A percentile compares a stretch with the other conserved stretches of the same genome.
phyloP scores from a whole-genome alignment of 208 protist species.

The Leishmania tarentolae region DNA sequence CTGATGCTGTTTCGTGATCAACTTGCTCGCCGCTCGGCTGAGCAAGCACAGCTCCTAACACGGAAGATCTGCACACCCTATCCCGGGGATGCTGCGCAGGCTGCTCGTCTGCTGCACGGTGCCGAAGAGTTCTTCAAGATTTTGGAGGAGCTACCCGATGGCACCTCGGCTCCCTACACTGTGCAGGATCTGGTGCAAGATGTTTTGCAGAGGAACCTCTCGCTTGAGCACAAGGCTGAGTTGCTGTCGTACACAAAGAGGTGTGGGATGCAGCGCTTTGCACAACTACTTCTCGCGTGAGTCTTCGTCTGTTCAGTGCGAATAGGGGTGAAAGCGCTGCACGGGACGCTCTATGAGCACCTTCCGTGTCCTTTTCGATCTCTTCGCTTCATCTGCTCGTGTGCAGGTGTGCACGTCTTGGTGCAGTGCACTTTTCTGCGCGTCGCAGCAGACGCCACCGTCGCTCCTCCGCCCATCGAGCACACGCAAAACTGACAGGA shows the following conservation, averaged over 20 bases:
- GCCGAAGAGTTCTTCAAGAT: constrained; percentile 14
- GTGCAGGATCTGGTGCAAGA: constrained; percentile 14
- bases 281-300: constrained; percentile 13
- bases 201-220: constrained; percentile 9
- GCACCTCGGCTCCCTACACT: constrained; percentile 14
- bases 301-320: neutral
- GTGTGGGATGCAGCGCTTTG: constrained; percentile 12
- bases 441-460: neutral
- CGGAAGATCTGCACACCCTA: constrained; percentile 15
- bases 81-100: neutral
- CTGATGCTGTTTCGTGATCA: constrained; percentile 24
- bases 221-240: constrained; percentile 20
- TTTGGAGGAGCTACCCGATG: constrained; percentile 22
- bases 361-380: neutral
- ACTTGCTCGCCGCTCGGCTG: constrained; percentile 20
- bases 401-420: neutral
- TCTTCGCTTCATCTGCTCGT: neutral
- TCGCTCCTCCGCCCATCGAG: neutral
- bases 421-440: neutral
- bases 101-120: constrained; percentile 11
- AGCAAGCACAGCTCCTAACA: constrained; percentile 15
- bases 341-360: neutral
- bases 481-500: neutral
- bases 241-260: constrained; percentile 11
- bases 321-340: neutral